Evolutionary conservation across 23 red algal species (phyloP).

Genomic region (Pyropia haitanensis): DNA sequence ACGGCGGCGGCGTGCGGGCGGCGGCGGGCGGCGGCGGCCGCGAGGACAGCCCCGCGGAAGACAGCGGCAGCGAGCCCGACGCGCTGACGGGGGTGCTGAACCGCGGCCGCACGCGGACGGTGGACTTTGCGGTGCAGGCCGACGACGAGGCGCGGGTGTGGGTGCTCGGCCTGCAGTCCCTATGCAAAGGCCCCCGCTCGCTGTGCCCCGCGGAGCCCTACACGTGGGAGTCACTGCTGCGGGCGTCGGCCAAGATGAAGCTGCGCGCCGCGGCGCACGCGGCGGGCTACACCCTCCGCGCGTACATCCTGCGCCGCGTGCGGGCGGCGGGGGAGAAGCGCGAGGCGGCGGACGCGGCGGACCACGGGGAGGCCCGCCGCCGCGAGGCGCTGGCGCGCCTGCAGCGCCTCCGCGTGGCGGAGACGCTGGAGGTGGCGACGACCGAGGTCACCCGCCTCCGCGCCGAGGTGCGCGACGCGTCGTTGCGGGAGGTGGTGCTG

Average conservation of each 20-base stretch:
- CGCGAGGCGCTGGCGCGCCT: no score
- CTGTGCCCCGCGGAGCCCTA: conserved; percentile 1
- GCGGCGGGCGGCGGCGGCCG: no score
- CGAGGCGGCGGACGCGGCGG: conserved; percentile 13
- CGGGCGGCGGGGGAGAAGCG: conserved; percentile 19
- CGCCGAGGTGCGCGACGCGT: conserved; percentile 44
- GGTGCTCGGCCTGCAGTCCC: conserved; percentile 76
- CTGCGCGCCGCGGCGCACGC: conserved; percentile 48
- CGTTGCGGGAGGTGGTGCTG: conserved; percentile 52
- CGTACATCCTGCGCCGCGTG: conserved; percentile 55
- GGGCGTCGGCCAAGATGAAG: conserved; percentile 49
- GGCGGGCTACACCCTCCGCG: conserved; percentile 46
- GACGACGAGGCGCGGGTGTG: conserved; percentile 68
- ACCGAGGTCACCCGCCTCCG: conserved; percentile 19
- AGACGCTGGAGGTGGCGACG: no score
- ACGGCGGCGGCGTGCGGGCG: no score
- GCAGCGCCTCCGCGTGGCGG: no score
- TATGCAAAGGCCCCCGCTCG: conserved; percentile 31
- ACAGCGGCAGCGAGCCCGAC: no score
- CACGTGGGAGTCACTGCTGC: conserved; percentile 16
- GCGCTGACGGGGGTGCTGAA: no score
- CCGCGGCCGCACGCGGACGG: conserved; percentile 16
- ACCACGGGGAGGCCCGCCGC: no score
- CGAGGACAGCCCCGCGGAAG: no score
- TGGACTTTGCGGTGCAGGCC: conserved; percentile 57